Evolutionary conservation across 352 stramenopile species (phyloP).

Genomic region (Pelagophyceae sp.): DNA sequence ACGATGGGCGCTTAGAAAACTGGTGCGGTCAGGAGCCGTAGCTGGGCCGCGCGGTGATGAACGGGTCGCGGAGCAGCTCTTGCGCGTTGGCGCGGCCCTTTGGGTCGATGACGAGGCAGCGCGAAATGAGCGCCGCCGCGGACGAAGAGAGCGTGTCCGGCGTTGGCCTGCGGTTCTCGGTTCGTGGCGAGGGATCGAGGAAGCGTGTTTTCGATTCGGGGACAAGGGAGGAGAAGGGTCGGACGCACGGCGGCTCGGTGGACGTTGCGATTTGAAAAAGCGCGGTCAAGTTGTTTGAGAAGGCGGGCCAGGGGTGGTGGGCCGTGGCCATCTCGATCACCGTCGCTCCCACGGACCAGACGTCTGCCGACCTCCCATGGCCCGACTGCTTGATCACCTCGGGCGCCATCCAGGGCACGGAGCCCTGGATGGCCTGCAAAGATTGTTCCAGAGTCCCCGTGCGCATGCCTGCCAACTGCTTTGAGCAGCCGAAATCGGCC

Average conservation of each 20-base stretch:
- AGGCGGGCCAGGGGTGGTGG: neutral
- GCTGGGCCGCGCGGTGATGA: neutral
- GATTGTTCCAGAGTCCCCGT: constrained; percentile 68
- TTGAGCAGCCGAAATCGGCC: constrained; percentile 76
- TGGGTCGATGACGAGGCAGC: neutral
- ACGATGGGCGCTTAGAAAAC: too few species aligned
- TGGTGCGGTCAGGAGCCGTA: too few species aligned
- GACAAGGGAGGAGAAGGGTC: neutral
- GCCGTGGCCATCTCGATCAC: constrained; percentile 41
- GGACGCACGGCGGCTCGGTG: neutral
- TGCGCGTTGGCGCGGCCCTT: neutral
- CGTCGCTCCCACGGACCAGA: constrained; percentile 39
- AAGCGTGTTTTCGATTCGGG: neutral
- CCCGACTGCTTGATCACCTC: constrained; percentile 68
- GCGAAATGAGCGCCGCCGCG: neutral
- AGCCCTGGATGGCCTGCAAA: constrained; percentile 60
- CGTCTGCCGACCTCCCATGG: constrained; percentile 35
- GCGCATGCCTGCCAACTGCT: constrained; percentile 63
- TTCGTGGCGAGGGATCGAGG: neutral
- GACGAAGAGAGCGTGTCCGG: neutral
- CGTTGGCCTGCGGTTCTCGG: neutral
- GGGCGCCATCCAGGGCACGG: constrained; percentile 79
- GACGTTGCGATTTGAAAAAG: neutral
- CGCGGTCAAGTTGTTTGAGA: neutral
- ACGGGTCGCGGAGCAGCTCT: neutral